Evolutionary conservation across 768 basidiomycete genomes (phyloP).

Genomic region (Mycena olivaceomarginata): DNA sequence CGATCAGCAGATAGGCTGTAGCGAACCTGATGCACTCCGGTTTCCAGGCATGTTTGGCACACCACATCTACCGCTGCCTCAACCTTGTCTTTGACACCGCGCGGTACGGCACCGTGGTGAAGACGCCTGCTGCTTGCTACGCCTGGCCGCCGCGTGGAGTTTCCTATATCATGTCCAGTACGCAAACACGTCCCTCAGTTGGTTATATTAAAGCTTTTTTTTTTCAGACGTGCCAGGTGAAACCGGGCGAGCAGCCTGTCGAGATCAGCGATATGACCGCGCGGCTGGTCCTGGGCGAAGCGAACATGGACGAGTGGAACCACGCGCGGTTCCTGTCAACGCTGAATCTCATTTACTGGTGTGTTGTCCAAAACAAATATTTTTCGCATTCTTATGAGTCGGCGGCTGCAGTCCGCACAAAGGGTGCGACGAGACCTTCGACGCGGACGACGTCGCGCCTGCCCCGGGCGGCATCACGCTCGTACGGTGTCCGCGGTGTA

Average conservation of each 20-base stretch:
- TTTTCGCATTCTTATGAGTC: background rate
- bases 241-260: constrained; percentile 40
- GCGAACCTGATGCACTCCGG: background rate
- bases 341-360: constrained; percentile 48
- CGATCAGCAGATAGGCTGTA: no score
- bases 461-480: constrained; percentile 41
- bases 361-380: background rate
- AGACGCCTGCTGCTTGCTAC: background rate
- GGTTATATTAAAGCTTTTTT: background rate
- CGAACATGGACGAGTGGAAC: constrained; percentile 48
- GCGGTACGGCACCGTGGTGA: constrained; percentile 39
- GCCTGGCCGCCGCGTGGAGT: constrained; percentile 37
- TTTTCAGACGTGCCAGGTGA: constrained; percentile 36
- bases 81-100: constrained; percentile 45
- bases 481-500: constrained; percentile 47
- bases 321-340: constrained; percentile 44
- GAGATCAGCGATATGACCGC: constrained; percentile 46
- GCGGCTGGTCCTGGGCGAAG: constrained; percentile 43
- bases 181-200: background rate
- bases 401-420: constrained; percentile 43
- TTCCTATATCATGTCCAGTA: constrained; percentile 48
- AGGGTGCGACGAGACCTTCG: constrained; percentile 46
- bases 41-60: constrained; percentile 44
- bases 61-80: constrained; percentile 43
- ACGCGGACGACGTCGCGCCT: constrained; percentile 40